phyloP scores from a whole-genome alignment of 176 grass and related monocot species.

The Tillandsia fasciculata region DNA sequence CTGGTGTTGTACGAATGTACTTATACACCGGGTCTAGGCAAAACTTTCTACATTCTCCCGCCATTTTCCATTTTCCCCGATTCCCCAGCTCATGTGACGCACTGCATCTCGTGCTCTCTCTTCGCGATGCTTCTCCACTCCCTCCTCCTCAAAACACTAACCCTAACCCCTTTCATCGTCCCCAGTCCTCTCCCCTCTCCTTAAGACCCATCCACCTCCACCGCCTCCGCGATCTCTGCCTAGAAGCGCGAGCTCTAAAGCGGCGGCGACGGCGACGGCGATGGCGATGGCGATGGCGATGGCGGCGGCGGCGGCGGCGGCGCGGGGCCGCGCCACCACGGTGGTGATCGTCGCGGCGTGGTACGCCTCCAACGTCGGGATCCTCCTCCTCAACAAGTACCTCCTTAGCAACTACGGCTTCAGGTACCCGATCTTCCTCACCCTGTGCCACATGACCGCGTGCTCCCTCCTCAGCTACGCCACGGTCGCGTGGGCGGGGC shows the following conservation, averaged over 20 bases:
- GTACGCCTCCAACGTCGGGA: constrained; percentile 98
- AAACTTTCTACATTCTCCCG: too few relatives aligned
- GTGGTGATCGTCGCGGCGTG: constrained; percentile 64
- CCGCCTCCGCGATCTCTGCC: not conserved
- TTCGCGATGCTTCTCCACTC: too few relatives aligned
- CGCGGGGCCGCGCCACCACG: constrained; percentile 28
- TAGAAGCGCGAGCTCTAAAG: not conserved
- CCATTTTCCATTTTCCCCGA: too few relatives aligned
- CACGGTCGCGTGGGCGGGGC: constrained; percentile 73
- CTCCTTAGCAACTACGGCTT: constrained; percentile 93
- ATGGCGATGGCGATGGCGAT: constrained; percentile 19
- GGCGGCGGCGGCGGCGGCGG: not conserved
- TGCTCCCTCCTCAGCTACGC: constrained; percentile 84
- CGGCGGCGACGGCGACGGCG: not conserved
- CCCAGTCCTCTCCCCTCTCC: too few relatives aligned
- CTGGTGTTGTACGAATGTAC: too few relatives aligned
- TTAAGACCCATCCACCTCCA: too few relatives aligned
- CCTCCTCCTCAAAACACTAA: too few relatives aligned
- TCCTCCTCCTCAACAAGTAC: constrained; percentile 99
- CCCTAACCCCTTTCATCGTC: too few relatives aligned
- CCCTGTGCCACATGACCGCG: constrained; percentile 96
- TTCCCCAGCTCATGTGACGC: too few relatives aligned
- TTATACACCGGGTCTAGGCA: too few relatives aligned
- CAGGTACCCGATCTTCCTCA: constrained; percentile 99
- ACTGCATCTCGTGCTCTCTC: too few relatives aligned